Evolutionary conservation across 345 rosid species (phyloP).

Genomic region (Syzygium aqueum): DNA sequence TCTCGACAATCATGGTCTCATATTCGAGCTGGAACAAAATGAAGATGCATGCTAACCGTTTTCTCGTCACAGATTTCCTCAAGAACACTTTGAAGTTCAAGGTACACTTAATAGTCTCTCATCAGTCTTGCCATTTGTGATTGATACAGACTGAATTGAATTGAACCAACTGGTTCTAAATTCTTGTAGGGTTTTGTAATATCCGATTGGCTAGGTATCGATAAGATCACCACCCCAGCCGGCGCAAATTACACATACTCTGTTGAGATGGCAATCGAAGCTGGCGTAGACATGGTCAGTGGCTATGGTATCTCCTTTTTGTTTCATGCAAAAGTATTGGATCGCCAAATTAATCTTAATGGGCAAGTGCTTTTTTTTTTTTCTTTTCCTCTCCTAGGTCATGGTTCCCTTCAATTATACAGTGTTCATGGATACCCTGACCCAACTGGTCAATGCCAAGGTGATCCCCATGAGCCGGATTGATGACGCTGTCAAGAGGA

Average conservation of each 20-base stretch:
- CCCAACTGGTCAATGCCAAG: conserved; percentile 26
- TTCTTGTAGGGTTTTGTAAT: conserved; percentile 64
- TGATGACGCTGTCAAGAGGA: conserved; percentile 68
- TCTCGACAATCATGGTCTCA: conserved; percentile 69
- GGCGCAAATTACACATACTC: conserved; percentile 60
- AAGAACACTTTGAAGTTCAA: conserved; percentile 48
- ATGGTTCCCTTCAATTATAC: conserved; percentile 58
- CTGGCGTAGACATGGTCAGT: conserved; percentile 78
- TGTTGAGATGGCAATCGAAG: conserved; percentile 27
- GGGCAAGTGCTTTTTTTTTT: not conserved
- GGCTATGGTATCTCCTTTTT: not conserved
- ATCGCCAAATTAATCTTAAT: not conserved
- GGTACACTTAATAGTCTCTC: conserved; percentile 15
- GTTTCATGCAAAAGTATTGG: not conserved
- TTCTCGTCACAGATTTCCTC: conserved; percentile 45
- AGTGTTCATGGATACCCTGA: conserved; percentile 39
- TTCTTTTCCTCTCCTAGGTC: conserved; percentile 22
- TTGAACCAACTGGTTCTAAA: not conserved
- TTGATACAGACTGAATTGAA: not conserved
- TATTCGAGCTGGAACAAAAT: conserved; percentile 66
- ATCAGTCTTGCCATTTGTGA: not conserved
- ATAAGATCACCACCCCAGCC: conserved; percentile 46
- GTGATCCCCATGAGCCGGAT: conserved; percentile 52
- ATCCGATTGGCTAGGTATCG: conserved; percentile 75
- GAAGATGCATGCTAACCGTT: conserved; percentile 62